A percentile compares a stretch with the other conserved stretches of the same genome.
These are phyloP conservation scores for Pseudotsuga menziesii DNA, from an alignment of 75 land plant species.

Conservation along the genomic window DNA sequence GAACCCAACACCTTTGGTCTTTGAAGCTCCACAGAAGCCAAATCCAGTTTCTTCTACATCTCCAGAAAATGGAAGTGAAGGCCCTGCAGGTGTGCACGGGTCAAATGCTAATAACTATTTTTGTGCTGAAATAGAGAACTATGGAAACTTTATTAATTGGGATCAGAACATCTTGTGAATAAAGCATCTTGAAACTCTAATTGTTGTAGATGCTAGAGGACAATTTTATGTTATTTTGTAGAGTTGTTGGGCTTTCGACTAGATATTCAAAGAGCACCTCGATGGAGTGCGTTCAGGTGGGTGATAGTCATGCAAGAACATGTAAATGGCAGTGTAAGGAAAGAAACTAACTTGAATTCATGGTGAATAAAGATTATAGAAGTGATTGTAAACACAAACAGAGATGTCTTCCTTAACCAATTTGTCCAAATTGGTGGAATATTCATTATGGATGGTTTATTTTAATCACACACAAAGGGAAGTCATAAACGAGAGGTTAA, in stretches of 20 bases:
- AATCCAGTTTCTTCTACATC: slow-evolving; percentile 12
- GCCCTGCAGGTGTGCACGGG: slow-evolving; percentile 54
- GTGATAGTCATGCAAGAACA: slow-evolving; percentile 52
- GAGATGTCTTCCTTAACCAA: slow-evolving; percentile 22
- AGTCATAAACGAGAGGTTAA: slow-evolving; percentile 24
- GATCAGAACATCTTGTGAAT: too few relatives aligned
- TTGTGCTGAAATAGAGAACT: slow-evolving; percentile 87
- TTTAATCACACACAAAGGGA: slow-evolving; percentile 43
- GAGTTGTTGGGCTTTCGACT: too few relatives aligned
- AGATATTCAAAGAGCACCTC: too few relatives aligned
- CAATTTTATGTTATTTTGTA: too few relatives aligned
- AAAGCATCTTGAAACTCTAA: too few relatives aligned
- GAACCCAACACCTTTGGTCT: slow-evolving; percentile 13
- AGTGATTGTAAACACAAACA: slow-evolving; percentile 28
- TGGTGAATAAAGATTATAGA: slow-evolving; percentile 25
- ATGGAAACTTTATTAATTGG: slow-evolving; percentile 88
- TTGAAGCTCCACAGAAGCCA: slow-evolving; percentile 17
- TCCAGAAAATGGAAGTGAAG: slow-evolving; percentile 28
- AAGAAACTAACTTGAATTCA: slow-evolving; percentile 16
- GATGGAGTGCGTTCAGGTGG: too few relatives aligned
- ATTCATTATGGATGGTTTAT: slow-evolving; percentile 31
- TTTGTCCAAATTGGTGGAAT: slow-evolving; percentile 30
- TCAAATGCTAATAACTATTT: slow-evolving; percentile 69
- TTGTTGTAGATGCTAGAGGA: too few relatives aligned
- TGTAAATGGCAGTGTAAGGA: slow-evolving; percentile 21